Conservation (phyloP, 2,329 filamentous ascomycete species). For the Claviceps africana region DNA sequence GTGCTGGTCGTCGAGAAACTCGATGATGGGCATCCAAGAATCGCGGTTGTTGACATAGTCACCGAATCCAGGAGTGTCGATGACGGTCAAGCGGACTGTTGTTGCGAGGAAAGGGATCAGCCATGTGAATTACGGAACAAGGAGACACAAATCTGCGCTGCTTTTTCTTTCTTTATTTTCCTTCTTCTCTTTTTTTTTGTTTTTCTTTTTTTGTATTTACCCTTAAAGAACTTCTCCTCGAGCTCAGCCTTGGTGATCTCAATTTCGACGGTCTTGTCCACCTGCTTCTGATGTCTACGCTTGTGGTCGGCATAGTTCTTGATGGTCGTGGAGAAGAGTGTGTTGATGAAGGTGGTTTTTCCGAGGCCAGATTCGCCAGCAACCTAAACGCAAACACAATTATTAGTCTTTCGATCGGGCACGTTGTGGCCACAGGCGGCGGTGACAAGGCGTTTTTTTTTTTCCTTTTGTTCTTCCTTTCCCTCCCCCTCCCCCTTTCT, state of each 20-base stretch:
- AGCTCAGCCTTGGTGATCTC: conserved; percentile 99
- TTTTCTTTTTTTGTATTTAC: conserved; percentile 34
- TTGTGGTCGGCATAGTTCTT: conserved; percentile 99
- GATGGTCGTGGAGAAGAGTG: conserved; percentile 98
- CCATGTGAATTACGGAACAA: neutral
- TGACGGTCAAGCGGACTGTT: conserved; percentile 89
- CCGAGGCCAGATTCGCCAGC: conserved; percentile 95
- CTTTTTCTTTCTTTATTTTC: too few species aligned
- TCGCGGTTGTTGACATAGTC: conserved; percentile 99
- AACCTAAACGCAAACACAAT: conserved; percentile 46
- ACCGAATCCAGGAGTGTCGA: conserved; percentile 96
- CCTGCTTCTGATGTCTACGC: conserved; percentile 96
- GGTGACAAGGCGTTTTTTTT: too few species aligned
- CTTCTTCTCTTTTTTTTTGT: too few species aligned
- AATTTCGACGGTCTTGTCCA: conserved; percentile 99
- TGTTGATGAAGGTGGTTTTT: conserved; percentile 99
- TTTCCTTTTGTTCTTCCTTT: too few species aligned
- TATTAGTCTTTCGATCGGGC: neutral
- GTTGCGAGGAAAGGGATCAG: conserved; percentile 4
- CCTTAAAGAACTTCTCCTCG: conserved; percentile 99
- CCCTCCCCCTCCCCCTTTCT: too few species aligned
- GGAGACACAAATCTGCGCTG: too few species aligned
- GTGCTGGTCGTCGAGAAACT: conserved; percentile 99
- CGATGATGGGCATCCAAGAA: conserved; percentile 99
- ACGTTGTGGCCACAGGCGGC: neutral